Base-by-base conservation (phyloP, 2,329 filamentous ascomycete genomes). In the Xylaria sp. region DNA sequence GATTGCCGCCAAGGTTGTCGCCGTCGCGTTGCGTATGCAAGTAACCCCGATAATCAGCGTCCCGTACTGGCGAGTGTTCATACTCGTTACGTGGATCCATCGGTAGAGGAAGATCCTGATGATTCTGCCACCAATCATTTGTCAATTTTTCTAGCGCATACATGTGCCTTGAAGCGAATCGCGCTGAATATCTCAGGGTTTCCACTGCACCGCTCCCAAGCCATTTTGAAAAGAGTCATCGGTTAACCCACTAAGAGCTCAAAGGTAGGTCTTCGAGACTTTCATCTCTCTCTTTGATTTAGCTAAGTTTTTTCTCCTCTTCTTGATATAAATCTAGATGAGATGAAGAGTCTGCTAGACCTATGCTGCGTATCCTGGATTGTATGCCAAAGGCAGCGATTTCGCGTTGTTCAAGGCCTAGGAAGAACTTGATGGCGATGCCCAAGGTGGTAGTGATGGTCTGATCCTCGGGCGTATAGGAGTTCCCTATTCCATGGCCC, bases 161-260 rank as follows among this genome's bases (percentile, higher is more conserved):
- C 37, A 15, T 40, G 2, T 14, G 4, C n/a, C 21, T 1, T 31
- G 19, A n/a, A n/a, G n/a, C 31, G 23, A 31, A 15, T 8, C 31
- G 3, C 23, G 17, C 14, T 31, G 23, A 19, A 17, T 25, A 42
- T 9, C 17, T 19, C 51, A 56, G 25, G 23, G n/a, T 23, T 23
- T 25, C 15, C 25, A 49, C 17, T 38, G 49, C 57, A 12, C 57
- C 42, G 5, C 14, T 23, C 15, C 49, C 42, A 28, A 60, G n/a
- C 28, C 56, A 58, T 45, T 23, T 45, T n/a, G 15, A 38, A 17
- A 51, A 58, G 28, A 45, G n/a, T n/a, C 19, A 52, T 35, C 12
- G 56, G 40, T 59, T 21, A 4, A 46, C 40, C 56, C 55, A 57
- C 12, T 53, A 17, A 43, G 56, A 52, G 40, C 47, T 59, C 38